Conservation (phyloP, 2,329 filamentous ascomycete genomes). For the Curvularia hawaiiensis region DNA sequence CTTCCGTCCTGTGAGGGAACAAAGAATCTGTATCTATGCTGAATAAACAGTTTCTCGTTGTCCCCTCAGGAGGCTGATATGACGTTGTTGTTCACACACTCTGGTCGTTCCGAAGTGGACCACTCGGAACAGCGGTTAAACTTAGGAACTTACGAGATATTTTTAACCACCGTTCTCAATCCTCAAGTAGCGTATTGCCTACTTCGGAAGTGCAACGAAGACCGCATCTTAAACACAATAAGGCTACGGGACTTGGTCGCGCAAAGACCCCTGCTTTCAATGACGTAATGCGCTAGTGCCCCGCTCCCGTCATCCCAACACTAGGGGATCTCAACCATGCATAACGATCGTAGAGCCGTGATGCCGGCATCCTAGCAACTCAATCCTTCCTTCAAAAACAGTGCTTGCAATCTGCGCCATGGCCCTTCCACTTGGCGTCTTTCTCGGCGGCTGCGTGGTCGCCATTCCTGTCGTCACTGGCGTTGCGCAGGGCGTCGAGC, state of each 20-base stretch:
- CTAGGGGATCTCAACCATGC: not conserved
- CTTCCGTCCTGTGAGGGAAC: too few relatives aligned
- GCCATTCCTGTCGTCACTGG: slow-evolving; percentile 58
- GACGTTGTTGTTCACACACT: not conserved
- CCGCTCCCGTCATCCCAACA: not conserved
- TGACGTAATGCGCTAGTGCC: slow-evolving; percentile 7
- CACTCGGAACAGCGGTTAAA: not conserved
- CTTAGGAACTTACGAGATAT: not conserved
- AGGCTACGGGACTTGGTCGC: not conserved
- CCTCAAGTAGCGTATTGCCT: not conserved
- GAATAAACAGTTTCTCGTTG: not conserved
- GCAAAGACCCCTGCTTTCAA: not conserved
- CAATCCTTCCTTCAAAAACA: not conserved
- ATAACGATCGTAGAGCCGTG: not conserved
- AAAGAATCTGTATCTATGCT: too few relatives aligned
- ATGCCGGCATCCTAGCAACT: not conserved
- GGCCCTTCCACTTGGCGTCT: slow-evolving; percentile 40
- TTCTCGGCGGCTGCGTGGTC: slow-evolving; percentile 48
- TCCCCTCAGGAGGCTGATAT: not conserved
- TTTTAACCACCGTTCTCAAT: not conserved
- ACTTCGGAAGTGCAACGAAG: not conserved
- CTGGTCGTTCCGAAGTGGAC: not conserved
- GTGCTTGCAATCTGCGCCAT: slow-evolving; percentile 9
- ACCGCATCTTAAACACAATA: not conserved
- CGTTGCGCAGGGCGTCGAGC: slow-evolving; percentile 56